These are phyloP conservation scores for Opeltia flavorubescens DNA, from an alignment of 495 filamentous ascomycete species.

Conservation along the genomic window DNA sequence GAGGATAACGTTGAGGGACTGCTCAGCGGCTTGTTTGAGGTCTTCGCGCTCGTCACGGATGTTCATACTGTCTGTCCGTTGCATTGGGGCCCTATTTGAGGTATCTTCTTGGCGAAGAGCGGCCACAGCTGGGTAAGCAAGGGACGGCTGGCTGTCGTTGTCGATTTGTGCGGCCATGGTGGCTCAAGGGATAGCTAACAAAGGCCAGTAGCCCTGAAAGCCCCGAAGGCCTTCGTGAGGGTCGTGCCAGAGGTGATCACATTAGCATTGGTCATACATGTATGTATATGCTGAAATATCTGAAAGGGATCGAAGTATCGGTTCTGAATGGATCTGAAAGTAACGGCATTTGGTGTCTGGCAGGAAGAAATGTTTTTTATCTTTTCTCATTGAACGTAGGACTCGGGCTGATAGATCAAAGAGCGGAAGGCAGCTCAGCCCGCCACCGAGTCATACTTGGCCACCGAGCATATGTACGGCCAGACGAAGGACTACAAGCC, in stretches of 20 bases:
- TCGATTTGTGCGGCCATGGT: conserved; percentile 32
- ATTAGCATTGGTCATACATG: not conserved
- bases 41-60: conserved; percentile 77
- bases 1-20: conserved; percentile 88
- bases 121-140: conserved; percentile 36
- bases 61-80: conserved; percentile 47
- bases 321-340: not conserved
- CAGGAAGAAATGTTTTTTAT: not conserved
- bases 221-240: not conserved
- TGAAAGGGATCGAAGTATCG: too few species aligned
- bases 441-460: not conserved
- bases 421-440: not conserved
- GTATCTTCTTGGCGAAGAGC: conserved; percentile 41
- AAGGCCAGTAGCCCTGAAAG: not conserved
- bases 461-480: not conserved
- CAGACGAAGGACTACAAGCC: not conserved
- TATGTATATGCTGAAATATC: too few species aligned
- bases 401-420: not conserved
- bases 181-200: not conserved
- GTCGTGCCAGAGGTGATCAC: not conserved
- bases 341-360: not conserved
- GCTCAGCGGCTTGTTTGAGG: conserved; percentile 86
- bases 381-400: not conserved
- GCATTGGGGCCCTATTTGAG: conserved; percentile 32
- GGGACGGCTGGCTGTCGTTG: conserved; percentile 26